phyloP scores from a whole-genome alignment of 2,329 filamentous ascomycete species.

The Huntiella bhutanensis region DNA sequence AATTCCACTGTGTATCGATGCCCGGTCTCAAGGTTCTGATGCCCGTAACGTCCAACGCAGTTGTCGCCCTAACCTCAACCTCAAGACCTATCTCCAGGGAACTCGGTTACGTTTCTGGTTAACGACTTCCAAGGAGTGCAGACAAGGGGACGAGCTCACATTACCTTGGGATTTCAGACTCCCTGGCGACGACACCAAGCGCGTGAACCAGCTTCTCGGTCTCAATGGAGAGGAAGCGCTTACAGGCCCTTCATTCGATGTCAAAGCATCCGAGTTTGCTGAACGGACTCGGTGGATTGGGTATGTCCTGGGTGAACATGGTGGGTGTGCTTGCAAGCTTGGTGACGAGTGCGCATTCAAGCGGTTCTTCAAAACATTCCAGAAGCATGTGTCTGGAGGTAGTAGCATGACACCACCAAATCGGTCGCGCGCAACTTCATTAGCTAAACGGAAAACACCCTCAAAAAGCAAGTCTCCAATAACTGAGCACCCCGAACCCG shows the following conservation, averaged over 20 bases:
- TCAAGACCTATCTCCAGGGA: constrained; percentile 71
- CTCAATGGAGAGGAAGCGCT: constrained; percentile 41
- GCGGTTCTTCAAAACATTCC: constrained; percentile 41
- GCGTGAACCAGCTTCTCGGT: constrained; percentile 40
- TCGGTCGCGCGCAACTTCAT: constrained; percentile 34
- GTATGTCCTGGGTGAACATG: constrained; percentile 55
- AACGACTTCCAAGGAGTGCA: no score
- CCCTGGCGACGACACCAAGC: constrained; percentile 32
- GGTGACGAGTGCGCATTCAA: constrained; percentile 44
- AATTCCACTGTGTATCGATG: constrained; percentile 84
- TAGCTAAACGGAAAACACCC: constrained; percentile 15
- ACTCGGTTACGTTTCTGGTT: constrained; percentile 16
- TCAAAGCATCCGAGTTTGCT: constrained; percentile 41
- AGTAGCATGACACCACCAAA: constrained; percentile 38
- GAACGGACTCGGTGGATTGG: constrained; percentile 46
- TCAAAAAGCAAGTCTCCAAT: constrained; percentile 52
- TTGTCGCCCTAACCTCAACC: constrained; percentile 71
- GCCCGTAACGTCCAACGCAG: constrained; percentile 84
- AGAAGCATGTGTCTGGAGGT: constrained; percentile 38
- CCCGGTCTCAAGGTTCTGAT: constrained; percentile 65
- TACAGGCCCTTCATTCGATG: constrained; percentile 27
- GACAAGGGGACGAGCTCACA: constrained; percentile 26
- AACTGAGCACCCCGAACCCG: constrained; percentile 28
- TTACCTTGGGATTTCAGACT: constrained; percentile 50
- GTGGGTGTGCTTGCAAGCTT: constrained; percentile 57